A percentile compares a stretch with the other conserved stretches of the same genome.
These are phyloP conservation scores for Penicillium italicum DNA, from an alignment of 2,329 filamentous ascomycete genomes.

Conservation along the genomic window DNA sequence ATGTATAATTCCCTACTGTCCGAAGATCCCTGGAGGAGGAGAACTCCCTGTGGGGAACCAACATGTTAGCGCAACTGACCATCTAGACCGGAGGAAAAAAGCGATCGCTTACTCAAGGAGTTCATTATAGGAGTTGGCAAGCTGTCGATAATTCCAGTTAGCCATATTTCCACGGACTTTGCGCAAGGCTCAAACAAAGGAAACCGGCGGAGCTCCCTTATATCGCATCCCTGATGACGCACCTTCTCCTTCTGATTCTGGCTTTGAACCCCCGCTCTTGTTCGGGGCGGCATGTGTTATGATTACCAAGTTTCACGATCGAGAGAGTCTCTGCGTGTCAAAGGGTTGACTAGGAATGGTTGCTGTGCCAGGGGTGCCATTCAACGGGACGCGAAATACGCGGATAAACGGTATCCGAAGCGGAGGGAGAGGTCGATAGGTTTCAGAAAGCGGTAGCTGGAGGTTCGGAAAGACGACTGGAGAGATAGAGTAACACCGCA, in stretches of 20 bases:
- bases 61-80: constrained; percentile 10
- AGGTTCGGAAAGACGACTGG: not conserved
- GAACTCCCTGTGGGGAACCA: constrained; percentile 69
- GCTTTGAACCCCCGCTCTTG: constrained; percentile 53
- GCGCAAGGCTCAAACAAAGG: not conserved
- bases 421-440: constrained; percentile 3
- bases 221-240: constrained; percentile 13
- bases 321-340: constrained; percentile 20
- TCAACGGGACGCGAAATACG: constrained; percentile 12
- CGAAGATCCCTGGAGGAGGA: constrained; percentile 83
- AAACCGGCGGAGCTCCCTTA: not conserved
- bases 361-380: constrained; percentile 20
- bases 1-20: constrained; percentile 89
- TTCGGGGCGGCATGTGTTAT: constrained; percentile 45
- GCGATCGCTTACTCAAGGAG: constrained; percentile 72
- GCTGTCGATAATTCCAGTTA: constrained; percentile 51
- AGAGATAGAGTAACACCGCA: not conserved
- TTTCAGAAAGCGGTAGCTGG: not conserved
- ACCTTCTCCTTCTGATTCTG: constrained; percentile 60
- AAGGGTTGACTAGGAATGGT: constrained; percentile 9
- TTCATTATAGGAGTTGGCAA: constrained; percentile 94
- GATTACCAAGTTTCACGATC: constrained; percentile 25
- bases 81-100: constrained; percentile 4
- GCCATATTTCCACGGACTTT: constrained; percentile 3
- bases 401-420: not conserved